Conservation (phyloP, 495 filamentous ascomycete genomes). For the Tuber calosporum region DNA sequence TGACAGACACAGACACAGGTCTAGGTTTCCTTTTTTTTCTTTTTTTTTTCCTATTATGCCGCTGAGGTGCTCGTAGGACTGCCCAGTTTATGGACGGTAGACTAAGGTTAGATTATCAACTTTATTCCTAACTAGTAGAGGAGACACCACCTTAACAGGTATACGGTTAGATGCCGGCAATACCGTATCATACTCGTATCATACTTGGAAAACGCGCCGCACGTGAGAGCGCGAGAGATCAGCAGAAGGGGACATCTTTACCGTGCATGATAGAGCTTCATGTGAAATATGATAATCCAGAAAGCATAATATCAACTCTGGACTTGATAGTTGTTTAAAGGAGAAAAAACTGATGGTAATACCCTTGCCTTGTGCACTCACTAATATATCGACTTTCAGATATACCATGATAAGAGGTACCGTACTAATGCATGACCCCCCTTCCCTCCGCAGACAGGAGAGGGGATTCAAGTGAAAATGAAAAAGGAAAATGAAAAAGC, state of each 20-base stretch:
- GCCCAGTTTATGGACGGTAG: too few species aligned
- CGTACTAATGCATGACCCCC: not conserved
- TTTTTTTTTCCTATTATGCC: not conserved
- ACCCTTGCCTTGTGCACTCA: not conserved
- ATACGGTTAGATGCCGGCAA: not conserved
- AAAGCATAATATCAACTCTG: not conserved
- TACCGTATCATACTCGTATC: too few species aligned
- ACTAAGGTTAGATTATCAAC: too few species aligned
- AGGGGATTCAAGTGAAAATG: not conserved
- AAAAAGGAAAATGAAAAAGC: slow-evolving; percentile 14
- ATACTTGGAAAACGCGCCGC: not conserved
- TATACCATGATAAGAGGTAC: not conserved
- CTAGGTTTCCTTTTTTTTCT: not conserved
- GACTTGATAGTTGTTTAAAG: not conserved
- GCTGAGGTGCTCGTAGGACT: too few species aligned
- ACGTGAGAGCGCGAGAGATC: slow-evolving; percentile 6
- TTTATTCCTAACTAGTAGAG: too few species aligned
- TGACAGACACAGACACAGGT: not conserved
- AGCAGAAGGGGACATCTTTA: not conserved
- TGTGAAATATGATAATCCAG: not conserved
- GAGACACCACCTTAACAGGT: too few species aligned
- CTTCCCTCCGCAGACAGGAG: not conserved
- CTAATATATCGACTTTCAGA: not conserved
- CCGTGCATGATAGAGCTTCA: not conserved
- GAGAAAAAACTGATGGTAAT: not conserved